Base-by-base conservation (phyloP, 2,329 filamentous ascomycete genomes). In the Colletotrichum cordylinicola region DNA sequence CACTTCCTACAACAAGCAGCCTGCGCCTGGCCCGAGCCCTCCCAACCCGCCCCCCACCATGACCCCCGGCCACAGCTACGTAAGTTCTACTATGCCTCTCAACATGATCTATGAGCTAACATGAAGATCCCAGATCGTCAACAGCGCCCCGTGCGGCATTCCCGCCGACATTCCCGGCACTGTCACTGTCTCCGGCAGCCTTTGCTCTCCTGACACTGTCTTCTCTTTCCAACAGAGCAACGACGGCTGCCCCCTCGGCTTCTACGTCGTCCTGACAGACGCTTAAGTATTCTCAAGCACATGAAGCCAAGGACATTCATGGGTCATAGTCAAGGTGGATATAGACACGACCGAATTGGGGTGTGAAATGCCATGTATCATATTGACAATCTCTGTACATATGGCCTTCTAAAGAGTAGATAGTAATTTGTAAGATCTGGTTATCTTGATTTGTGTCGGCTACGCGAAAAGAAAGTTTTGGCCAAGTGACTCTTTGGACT, bases 111-210 rank as follows among this genome's bases (percentile, higher is more conserved):
- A 18, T 43, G 13, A 39, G 8, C 67, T 71, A 10, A 74, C 58
- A 12, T 8, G 13, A 12, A 3, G 10, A 8, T 33, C 16, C 4
- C 31, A 75, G 72, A 67, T 75, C 33, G 61, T 75, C 37, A 75
- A 75, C 24, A 75, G 72, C 37, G 72, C 72, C 69, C 72, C 72
- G 6, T 75, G 72, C 12, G 69, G 72, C 39, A 72, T 75, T 27
- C 72, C 72, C 8, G 37, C 69, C 12, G 16, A 33, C 3, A 12
- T 58, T 4, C 62, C 69, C 18, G 72, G 69, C 12, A 75, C 24
- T 24, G 72, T 75, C 6, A 75, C 72, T n/a, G 74, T 76, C 3
- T 74, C 70, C 12, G 70, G 74, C 10, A 61, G 43, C 29, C 71
- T 76, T 12, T 76, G 74, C 65, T 74, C 70, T 6, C 58, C 70